Base-by-base conservation (phyloP, 2,329 filamentous ascomycete species). In the Sporothrix pallida region DNA sequence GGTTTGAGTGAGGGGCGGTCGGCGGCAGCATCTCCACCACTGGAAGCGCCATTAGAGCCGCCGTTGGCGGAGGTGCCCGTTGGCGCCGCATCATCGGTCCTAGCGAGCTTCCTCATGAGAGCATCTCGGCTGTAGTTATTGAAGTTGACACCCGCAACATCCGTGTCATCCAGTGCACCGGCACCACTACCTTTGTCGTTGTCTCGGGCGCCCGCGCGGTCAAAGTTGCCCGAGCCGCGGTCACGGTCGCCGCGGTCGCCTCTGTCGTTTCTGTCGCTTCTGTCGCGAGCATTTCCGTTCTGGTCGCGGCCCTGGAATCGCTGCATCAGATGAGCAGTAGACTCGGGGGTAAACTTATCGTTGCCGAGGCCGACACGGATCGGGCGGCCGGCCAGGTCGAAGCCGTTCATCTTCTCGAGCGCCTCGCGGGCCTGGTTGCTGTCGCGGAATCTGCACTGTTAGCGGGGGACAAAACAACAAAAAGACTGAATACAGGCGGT, bases 261-360 rank as follows among this genome's bases (percentile, higher is more conserved):
- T 37, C 31, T 37, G 76, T 94, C 94, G 79, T 95, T 95, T 77
- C 93, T 23, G 54, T 73, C 71, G 5, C 63, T n/a, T 42, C 23
- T 26, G 23, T 48, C 95, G 65, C 65, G 56, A 48, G 48, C 10
- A 42, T 44, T 31, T 54, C 56, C 23, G 65, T 63, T 87, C 83
- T 88, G 87, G 62, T 90, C 91, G 83, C 93, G 91, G 81, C 92
- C 92, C 83, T 94, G 92, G 86, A 97, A 97, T 84, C 94, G 94
- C 86, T 97, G 94, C 81, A 97, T 86, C 81, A 97, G 89, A 84
- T 93, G 95, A 82, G 94, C 92, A 83, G 94, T 97, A 84, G 94
- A 96, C 86, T 98, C 96, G 80, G 95, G 93, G 84, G 95, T 98
- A 85, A 98, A 98, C 90, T 98, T 98, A 93, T 99, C 96, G 86